Evolutionary conservation across 108 stramenopile genomes (phyloP).

Genomic region (Cyclotella sp.): DNA sequence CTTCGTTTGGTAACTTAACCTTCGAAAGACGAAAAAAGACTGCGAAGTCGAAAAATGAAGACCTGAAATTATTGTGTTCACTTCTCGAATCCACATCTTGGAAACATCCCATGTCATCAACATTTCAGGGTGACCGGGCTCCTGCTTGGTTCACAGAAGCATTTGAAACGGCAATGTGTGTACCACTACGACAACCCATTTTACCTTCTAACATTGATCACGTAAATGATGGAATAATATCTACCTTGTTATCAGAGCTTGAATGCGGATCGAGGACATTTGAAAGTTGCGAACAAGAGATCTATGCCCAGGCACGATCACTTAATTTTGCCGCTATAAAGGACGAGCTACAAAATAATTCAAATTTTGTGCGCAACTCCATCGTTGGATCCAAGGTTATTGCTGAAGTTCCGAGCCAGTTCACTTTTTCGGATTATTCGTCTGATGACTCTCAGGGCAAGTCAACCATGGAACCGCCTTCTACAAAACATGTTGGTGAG

Average conservation of each 20-base stretch:
- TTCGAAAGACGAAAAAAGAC: constrained; percentile 17
- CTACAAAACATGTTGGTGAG: no score
- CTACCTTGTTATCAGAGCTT: neutral
- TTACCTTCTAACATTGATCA: constrained; percentile 10
- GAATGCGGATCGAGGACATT: neutral
- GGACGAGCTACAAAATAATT: neutral
- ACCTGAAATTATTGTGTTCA: neutral
- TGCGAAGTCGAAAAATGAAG: neutral
- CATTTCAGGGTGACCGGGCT: neutral
- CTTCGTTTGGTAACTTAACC: constrained; percentile 37
- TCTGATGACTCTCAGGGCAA: neutral
- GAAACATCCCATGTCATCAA: constrained; percentile 8
- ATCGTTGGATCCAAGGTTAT: no score
- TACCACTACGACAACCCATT: constrained; percentile 1
- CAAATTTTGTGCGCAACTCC: constrained; percentile 5
- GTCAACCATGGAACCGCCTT: neutral
- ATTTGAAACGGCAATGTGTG: constrained; percentile 11
- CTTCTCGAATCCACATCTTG: constrained; percentile 25
- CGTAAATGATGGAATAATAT: neutral
- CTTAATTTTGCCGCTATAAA: neutral
- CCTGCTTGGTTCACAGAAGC: constrained; percentile 25
- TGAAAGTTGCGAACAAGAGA: neutral
- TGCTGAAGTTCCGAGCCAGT: no score
- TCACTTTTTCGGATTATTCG: neutral
- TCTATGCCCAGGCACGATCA: neutral